Base-by-base conservation (phyloP, 768 basidiomycete species). In the Amanita exitialis region DNA sequence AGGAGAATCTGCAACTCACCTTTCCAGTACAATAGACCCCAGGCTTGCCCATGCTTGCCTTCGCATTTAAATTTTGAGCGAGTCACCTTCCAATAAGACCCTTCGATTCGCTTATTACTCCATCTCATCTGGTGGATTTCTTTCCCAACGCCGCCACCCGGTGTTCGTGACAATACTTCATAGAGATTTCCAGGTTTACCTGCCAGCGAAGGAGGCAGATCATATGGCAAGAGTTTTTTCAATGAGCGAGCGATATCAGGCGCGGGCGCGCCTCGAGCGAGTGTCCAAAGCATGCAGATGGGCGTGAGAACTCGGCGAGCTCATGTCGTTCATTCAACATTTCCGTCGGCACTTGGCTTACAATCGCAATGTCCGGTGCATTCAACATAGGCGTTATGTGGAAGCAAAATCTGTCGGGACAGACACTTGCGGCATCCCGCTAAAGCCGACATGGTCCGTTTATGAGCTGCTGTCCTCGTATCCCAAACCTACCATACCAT, bases 21-120 rank as follows among this genome's bases (percentile, higher is more conserved):
- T 70, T 74, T 80, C 87, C 89, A 92, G 50, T 80, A 74, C 4
- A 91, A 67, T 53, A 72, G 70, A 6, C 90, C 90, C 90, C 90
- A 92, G 15, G 79, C 89, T 63, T 83, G 90, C 2, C 90, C 90
- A 57, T 90, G 85, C 23, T 64, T 71, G 23, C 88, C 88, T 56
- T 82, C 81, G 38, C 71, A 69, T 64, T 90, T 92, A 62, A 90
- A 79, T 54, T 71, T 69, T 28, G 85, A 75, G 59, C 76, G 72
- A 3, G 88, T 90, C 37, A 92, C 75, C 32, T 77, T 63, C 90
- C 90, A 92, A 62, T 80, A 89, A 52, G 78, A 84, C 37, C 77
- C 72, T 44, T 63, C 56, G 54, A 90, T 84, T 16, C 77, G 73
- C 66, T 90, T 90, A 27, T 67, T 61, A 27, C 70, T 66, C 90